Evolutionary conservation across 345 rosid species (phyloP).

Genomic region (Pugionium dolabratum): DNA sequence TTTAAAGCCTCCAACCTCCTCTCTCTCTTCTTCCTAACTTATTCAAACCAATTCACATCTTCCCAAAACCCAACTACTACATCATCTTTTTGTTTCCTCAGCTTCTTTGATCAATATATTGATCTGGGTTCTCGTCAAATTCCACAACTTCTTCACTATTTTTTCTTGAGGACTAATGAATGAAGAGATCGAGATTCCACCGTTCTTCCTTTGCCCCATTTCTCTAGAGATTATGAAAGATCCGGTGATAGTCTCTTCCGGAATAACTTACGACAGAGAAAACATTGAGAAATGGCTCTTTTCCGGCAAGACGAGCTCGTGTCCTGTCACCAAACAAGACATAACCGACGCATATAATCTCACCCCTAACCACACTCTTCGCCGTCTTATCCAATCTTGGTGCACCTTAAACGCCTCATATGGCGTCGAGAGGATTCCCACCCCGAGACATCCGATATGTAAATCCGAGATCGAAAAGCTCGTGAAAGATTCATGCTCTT

Average conservation of each 20-base stretch:
- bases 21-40: constrained; percentile 33
- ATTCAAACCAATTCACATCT: constrained; percentile 47
- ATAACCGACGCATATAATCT: constrained; percentile 55
- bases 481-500: constrained; percentile 48
- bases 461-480: constrained; percentile 64
- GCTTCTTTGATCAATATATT: constrained; percentile 26
- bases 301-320: constrained; percentile 51
- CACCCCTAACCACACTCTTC: constrained; percentile 87
- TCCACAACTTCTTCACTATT: constrained; percentile 21
- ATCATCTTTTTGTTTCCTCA: constrained; percentile 14
- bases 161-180: constrained; percentile 45
- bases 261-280: constrained; percentile 74
- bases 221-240: constrained; percentile 80
- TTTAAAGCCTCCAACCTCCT: constrained; percentile 39
- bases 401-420: constrained; percentile 81
- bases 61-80: constrained; percentile 31
- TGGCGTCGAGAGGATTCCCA: constrained; percentile 86
- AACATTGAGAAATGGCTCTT: constrained; percentile 75
- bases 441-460: constrained; percentile 73
- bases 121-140: constrained; percentile 38
- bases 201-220: constrained; percentile 68
- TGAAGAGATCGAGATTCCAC: constrained; percentile 66
- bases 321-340: constrained; percentile 76
- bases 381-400: constrained; percentile 91
- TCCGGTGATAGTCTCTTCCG: constrained; percentile 65